Evolutionary conservation across 2,329 filamentous ascomycete genomes (phyloP), one percentile per base, ranked within the genome.

Genomic region (Capronia americana): DNA sequence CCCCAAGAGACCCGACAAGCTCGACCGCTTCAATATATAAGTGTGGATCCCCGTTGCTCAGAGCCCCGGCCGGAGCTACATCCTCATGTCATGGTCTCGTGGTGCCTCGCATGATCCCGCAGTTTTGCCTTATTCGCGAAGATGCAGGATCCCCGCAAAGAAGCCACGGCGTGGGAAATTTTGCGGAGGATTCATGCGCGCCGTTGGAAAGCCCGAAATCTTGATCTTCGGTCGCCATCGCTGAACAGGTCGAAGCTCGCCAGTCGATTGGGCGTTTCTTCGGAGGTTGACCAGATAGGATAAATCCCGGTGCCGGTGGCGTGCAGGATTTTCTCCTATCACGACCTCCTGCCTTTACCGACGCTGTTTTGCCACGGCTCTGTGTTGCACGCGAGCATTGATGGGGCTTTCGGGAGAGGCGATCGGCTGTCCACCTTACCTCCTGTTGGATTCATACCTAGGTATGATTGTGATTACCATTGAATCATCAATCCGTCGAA

Each of bases 81-180:
- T n/a, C n/a, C 44, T 51, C 32, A 24, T 38, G 2, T 23, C 28
- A 4, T 53, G 24, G 58, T 17, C 60, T 38, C 60, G 60, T 62
- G 60, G 55, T 56, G 51, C 24, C 32, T 55, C 51, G 60, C 60
- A 57, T 61, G 41, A 54, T 65, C 62, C 66, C 63, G 66, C 66
- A 61, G 30, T 57, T 65, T 67, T 68, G 63, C 66, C 66, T 59
- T 65, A 58, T 65, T 48, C 54, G 61, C 57, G 46, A 41, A 56
- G 41, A 38, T 50, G 57, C 55, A 55, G 55, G 50, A 46, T 24
- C 46, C 53, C 53, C n/a, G 53, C 53, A 24, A 34, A 32, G 11
- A 6, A 55, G 53, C 26, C 53, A 34, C 24, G 17, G 17, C 28
- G n/a, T 30, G 11, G 23, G 53, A 34, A 28, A n/a, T n/a, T 53